Evolutionary conservation across 192 early-diverging fungal species (phyloP).

Genomic region (Phycomyces nitens): DNA sequence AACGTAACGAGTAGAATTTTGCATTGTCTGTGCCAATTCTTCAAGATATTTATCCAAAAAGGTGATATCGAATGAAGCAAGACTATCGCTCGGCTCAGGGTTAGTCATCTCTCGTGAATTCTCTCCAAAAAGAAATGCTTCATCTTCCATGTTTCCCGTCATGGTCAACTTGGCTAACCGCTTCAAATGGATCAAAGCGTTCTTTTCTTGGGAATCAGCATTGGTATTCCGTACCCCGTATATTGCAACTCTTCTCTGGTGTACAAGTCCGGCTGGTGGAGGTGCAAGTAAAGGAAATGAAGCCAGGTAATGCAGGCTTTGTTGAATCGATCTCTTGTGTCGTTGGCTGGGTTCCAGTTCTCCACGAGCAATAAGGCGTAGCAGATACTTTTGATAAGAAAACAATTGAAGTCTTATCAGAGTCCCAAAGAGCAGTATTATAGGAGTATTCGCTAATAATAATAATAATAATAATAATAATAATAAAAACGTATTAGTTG

Average conservation of each 20-base stretch:
- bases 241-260: conserved; percentile 44
- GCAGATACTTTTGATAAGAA: conserved; percentile 53
- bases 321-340: conserved; percentile 30
- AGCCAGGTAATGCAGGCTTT: conserved; percentile 45
- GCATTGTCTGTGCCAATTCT: conserved; percentile 32
- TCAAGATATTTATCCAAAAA: conserved; percentile 30
- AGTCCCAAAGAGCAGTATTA: conserved; percentile 46
- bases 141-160: conserved; percentile 13
- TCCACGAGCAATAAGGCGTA: conserved; percentile 56
- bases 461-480: not conserved
- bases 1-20: conserved; percentile 43
- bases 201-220: conserved; percentile 14
- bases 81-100: conserved; percentile 33
- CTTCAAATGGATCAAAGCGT: conserved; percentile 14
- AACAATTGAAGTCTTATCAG: conserved; percentile 55
- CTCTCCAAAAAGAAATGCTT: conserved; percentile 15
- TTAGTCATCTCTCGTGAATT: conserved; percentile 38
- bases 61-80: conserved; percentile 30
- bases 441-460: conserved; percentile 5
- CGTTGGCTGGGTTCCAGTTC: conserved; percentile 38
- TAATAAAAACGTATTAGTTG: not conserved
- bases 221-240: conserved; percentile 14
- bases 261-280: conserved; percentile 37
- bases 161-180: conserved; percentile 12
- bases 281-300: conserved; percentile 41